These are phyloP conservation scores for Daedaleopsis sinensis DNA, from an alignment of 768 basidiomycete genomes.

Conservation along the genomic window DNA sequence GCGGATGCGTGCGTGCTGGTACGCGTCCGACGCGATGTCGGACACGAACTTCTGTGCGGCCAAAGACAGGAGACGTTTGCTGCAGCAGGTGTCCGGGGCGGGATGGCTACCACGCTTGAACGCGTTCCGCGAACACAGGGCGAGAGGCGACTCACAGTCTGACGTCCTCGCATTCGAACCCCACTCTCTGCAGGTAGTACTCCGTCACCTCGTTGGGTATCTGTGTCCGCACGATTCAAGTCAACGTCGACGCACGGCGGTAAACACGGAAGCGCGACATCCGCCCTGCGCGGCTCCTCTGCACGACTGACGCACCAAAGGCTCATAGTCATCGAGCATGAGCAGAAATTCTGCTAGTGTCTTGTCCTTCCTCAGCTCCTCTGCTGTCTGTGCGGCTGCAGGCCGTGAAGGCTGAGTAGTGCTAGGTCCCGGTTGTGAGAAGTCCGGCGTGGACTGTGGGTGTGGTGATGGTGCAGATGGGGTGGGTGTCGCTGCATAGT, in stretches of 20 bases:
- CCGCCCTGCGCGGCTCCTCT: not conserved
- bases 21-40: slow-evolving; percentile 95
- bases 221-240: slow-evolving; percentile 41
- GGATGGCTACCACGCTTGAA: not conserved
- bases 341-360: slow-evolving; percentile 92
- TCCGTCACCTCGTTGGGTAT: slow-evolving; percentile 98
- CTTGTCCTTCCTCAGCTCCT: slow-evolving; percentile 85
- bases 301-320: slow-evolving; percentile 60
- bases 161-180: slow-evolving; percentile 94
- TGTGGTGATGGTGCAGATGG: slow-evolving; percentile 20
- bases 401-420: slow-evolving; percentile 30
- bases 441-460: slow-evolving; percentile 21
- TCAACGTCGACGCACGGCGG: not conserved
- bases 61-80: slow-evolving; percentile 91
- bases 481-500: slow-evolving; percentile 20
- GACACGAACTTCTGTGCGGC: slow-evolving; percentile 98
- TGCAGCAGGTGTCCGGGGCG: slow-evolving; percentile 35
- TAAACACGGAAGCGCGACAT: no score
- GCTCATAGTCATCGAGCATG: slow-evolving; percentile 97
- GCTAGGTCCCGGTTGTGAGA: slow-evolving; percentile 24
- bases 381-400: slow-evolving; percentile 70
- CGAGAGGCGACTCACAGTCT: slow-evolving; percentile 64
- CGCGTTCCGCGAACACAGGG: not conserved
- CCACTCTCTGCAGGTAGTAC: slow-evolving; percentile 94
- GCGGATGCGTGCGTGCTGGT: slow-evolving; percentile 95